Evolutionary conservation across 306 rosid species (phyloP).

Genomic region (Dalbergia cochinchinensis): DNA sequence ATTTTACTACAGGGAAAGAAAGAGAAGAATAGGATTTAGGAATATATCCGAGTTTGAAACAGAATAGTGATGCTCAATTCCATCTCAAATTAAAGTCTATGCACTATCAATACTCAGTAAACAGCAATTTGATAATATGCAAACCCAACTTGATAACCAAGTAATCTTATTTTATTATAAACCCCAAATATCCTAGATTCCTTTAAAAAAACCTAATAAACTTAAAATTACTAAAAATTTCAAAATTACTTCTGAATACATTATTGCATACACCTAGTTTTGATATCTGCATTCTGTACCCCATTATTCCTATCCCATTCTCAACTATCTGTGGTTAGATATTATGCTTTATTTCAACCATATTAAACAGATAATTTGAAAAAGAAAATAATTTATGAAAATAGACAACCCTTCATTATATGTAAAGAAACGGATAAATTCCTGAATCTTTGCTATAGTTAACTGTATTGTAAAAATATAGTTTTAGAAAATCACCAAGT

Average conservation of each 20-base stretch:
- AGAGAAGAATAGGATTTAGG: slow-evolving; percentile 10
- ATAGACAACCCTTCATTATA: neutral
- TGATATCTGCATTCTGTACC: neutral
- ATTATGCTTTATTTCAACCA: neutral
- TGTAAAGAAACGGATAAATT: neutral
- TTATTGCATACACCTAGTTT: neutral
- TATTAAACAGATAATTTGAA: slow-evolving; percentile 17
- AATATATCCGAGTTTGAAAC: slow-evolving; percentile 16
- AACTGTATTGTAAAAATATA: neutral
- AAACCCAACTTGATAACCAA: neutral
- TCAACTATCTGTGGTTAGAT: neutral
- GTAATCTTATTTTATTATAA: neutral
- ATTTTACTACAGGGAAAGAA: neutral
- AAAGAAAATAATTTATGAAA: neutral
- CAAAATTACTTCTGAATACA: slow-evolving; percentile 2
- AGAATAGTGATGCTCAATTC: slow-evolving; percentile 19
- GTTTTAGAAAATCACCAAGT: neutral
- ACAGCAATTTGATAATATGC: neutral
- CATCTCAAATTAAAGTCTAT: neutral
- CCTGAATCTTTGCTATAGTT: slow-evolving; percentile 20
- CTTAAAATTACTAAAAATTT: neutral
- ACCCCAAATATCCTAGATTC: slow-evolving; percentile 1
- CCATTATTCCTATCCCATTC: neutral
- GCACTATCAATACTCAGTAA: neutral
- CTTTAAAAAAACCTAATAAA: neutral